Percentiles rank a stretch among this genome's conserved stretches.
Conservation (phyloP, 768 basidiomycete species). For the Trametes punicea region DNA sequence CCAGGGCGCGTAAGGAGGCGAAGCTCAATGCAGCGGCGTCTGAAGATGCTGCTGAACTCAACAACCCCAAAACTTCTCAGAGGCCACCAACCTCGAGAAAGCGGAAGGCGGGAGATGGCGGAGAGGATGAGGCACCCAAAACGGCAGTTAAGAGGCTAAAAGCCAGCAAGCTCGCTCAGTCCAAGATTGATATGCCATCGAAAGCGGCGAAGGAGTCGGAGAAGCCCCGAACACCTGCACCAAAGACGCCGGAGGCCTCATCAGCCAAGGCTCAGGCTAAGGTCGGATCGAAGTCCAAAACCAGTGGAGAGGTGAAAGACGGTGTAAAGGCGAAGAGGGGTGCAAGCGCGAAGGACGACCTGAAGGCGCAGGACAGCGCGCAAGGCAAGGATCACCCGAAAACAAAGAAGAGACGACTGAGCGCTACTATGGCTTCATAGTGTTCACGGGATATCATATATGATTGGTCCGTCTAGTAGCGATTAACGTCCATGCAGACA, state of each 20-base stretch:
- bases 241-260: neutral
- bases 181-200: neutral
- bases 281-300: neutral
- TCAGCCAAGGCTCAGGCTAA: neutral
- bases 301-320: neutral
- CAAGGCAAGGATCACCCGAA: neutral
- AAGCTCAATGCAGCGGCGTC: conserved; percentile 13
- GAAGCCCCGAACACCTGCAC: neutral
- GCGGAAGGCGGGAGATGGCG: conserved; percentile 16
- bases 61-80: neutral
- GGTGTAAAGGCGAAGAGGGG: conserved; percentile 5
- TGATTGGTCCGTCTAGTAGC: conserved; percentile 15
- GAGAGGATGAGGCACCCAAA: neutral
- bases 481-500: conserved; percentile 18
- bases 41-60: neutral
- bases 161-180: neutral
- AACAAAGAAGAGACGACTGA: conserved; percentile 8
- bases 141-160: neutral
- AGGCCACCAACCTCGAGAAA: conserved; percentile 20
- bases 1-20: conserved; percentile 28
- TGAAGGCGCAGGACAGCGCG: neutral
- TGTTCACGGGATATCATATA: neutral
- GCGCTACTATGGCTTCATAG: neutral
- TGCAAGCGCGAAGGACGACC: neutral
- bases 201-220: neutral